Evolutionary conservation across 2,329 filamentous ascomycete genomes (phyloP), one percentile per base, ranked within the genome.

Genomic region (Verticillium albo-atrum): DNA sequence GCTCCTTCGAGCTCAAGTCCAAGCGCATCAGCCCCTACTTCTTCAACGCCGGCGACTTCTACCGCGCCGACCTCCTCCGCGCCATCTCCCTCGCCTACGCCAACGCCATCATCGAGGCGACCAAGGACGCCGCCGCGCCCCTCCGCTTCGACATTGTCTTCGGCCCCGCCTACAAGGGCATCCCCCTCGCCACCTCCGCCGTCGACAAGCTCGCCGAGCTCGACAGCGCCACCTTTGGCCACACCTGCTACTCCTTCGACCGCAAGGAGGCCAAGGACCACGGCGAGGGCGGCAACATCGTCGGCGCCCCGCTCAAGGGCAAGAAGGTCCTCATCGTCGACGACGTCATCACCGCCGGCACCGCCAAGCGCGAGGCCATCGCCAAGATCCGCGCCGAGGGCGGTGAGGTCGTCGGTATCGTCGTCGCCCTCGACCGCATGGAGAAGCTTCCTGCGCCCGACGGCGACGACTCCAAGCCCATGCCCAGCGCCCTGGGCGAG

Each of bases 221-320:
- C 12, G 87, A 91, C 63, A 78, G 84, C 20, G 75, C 78, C 56
- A 84, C 81, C 62, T 95, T 89, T 75, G 85, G 85, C 59, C 76
- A 82, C 51, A 81, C 90, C 60, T 91, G 88, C 70, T 98, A 97
- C 78, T 89, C 88, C 34, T 98, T 96, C 78, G 96, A 98, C 77
- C 87, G 95, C 70, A 98, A 98, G 78, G 95, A 98, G 78, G 90
- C 89, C 69, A 98, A 98, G 81, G 90, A 92, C 70, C 94, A 98
- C 74, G 94, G 95, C 52, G 95, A 99, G 77, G 94, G 94, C 34
- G 94, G 95, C 52, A 90, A 86, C 72, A 96, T 98, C 68, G 93
- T 98, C 15, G 95, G 95, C 12, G 90, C 92, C 30, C 83, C 89
- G 6, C 79, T 98, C 57, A 89, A 90, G 76, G 93, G 91, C 58